Percentiles rank a stretch among this genome's conserved stretches.
phyloP scores from a whole-genome alignment of 345 rosid genomes.

The Euclidium syriacum region DNA sequence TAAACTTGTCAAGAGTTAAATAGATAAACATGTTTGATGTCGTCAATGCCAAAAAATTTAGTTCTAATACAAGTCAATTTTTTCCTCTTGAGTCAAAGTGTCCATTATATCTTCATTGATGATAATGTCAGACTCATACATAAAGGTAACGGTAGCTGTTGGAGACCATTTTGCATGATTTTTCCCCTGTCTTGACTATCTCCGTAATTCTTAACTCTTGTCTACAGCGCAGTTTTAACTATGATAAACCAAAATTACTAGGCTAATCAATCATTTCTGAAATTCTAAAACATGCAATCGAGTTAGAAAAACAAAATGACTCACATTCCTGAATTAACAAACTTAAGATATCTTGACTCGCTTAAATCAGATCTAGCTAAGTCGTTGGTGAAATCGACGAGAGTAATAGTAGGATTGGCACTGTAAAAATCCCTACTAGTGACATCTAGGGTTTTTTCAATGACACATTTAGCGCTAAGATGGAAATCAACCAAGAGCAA shows the following conservation, averaged over 20 bases:
- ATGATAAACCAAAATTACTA: conserved; percentile 36
- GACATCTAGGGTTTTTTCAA: conserved; percentile 86
- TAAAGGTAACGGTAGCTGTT: conserved; percentile 95
- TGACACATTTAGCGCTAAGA: conserved; percentile 64
- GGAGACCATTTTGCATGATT: conserved; percentile 99
- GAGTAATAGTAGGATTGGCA: conserved; percentile 77
- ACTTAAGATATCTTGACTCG: conserved; percentile 49
- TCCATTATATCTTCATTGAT: conserved; percentile 91
- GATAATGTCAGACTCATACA: conserved; percentile 90
- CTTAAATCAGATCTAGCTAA: conserved; percentile 42
- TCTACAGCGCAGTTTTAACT: conserved; percentile 79
- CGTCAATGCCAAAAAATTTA: conserved; percentile 74
- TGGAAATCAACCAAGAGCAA: conserved; percentile 93
- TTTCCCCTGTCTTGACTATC: conserved; percentile 92
- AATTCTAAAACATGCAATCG: not conserved
- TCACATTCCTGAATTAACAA: not conserved
- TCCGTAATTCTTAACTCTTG: conserved; percentile 87
- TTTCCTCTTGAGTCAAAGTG: conserved; percentile 63
- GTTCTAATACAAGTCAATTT: conserved; percentile 66
- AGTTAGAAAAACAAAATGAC: not conserved
- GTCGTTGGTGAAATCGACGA: conserved; percentile 65
- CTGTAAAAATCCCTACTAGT: conserved; percentile 81
- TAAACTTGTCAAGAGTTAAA: not conserved
- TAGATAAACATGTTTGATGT: conserved; percentile 57
- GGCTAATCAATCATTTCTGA: not conserved